phyloP scores from a whole-genome alignment of 768 basidiomycete species.

The Pulveroboletus sp. region DNA sequence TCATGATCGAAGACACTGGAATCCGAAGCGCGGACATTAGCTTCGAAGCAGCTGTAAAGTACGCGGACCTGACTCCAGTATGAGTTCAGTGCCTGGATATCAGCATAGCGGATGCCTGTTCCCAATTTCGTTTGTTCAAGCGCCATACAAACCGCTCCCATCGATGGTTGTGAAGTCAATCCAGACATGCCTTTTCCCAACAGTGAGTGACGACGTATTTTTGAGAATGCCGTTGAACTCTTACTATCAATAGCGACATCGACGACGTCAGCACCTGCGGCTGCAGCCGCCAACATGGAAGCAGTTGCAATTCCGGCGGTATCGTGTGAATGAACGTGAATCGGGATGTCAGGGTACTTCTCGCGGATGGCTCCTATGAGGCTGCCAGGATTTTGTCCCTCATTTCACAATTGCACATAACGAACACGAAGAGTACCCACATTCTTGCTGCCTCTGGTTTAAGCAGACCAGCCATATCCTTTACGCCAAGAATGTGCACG shows the following conservation, averaged over 20 bases:
- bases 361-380: constrained; percentile 93
- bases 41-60: constrained; percentile 96
- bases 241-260: constrained; percentile 98
- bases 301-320: constrained; percentile 97
- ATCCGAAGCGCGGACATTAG: constrained; percentile 95
- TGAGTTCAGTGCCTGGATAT: constrained; percentile 94
- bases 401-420: background rate
- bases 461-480: constrained; percentile 97
- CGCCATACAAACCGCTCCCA: constrained; percentile 96
- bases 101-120: constrained; percentile 94
- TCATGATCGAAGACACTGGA: constrained; percentile 99
- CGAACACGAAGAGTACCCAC: constrained; percentile 43
- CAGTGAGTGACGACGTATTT: constrained; percentile 9
- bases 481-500: constrained; percentile 95
- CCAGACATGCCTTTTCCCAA: constrained; percentile 85
- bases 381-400: constrained; percentile 36
- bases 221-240: constrained; percentile 27
- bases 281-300: constrained; percentile 95
- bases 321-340: constrained; percentile 99
- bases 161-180: constrained; percentile 95
- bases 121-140: constrained; percentile 92
- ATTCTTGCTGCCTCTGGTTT: constrained; percentile 92
- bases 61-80: constrained; percentile 98
- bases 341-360: constrained; percentile 95
- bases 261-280: constrained; percentile 96